Conservation (phyloP, 176 grass and related monocot genomes). For the Carex littledalei region DNA sequence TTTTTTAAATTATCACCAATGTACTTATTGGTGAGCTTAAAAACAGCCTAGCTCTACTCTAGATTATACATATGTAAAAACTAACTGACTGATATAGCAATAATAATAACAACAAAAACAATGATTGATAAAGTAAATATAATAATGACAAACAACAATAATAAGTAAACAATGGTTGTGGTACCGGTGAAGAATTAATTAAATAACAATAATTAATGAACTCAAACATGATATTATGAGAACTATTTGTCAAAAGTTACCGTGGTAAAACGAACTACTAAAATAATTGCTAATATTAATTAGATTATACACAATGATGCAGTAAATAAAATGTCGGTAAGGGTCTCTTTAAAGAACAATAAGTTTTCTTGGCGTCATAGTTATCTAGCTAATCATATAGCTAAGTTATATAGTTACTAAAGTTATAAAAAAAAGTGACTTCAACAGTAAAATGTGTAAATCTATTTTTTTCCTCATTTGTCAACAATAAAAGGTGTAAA, state of each 20-base stretch:
- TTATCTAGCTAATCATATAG: neutral
- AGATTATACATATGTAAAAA: no score
- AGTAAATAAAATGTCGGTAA: neutral
- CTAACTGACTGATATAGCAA: neutral
- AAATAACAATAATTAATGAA: neutral
- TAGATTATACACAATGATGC: neutral
- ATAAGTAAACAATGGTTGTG: neutral
- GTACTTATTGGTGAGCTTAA: no score
- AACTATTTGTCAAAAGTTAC: neutral
- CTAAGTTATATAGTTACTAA: no score
- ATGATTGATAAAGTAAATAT: constrained; percentile 2
- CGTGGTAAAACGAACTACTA: neutral
- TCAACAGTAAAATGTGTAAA: no score
- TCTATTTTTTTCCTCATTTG: no score
- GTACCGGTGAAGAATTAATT: neutral
- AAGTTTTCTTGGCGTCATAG: neutral
- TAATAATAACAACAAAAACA: neutral
- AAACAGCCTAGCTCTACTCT: no score
- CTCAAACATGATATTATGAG: neutral
- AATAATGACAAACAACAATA: neutral
- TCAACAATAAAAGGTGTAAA: no score
- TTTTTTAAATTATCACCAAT: no score
- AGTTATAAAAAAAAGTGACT: no score
- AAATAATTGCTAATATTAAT: neutral
- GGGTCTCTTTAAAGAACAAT: neutral